Conservation (phyloP, 2,329 filamentous ascomycete species). For the Fusarium pseudonygamai region DNA sequence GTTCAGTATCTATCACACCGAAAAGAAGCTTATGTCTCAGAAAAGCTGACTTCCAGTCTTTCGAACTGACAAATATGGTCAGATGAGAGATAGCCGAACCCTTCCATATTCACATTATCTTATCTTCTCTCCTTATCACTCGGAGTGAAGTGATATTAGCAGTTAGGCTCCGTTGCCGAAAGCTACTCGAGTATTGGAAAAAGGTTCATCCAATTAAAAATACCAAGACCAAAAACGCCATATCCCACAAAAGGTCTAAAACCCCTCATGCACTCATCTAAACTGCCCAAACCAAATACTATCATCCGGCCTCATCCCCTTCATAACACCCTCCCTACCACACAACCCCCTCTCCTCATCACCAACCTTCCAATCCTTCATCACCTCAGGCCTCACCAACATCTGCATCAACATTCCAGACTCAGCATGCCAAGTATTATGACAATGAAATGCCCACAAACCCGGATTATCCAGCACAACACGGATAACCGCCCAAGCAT, state of each 20-base stretch:
- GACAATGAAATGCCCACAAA: constrained; percentile 67
- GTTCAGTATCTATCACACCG: not conserved
- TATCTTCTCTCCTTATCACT: rapidly evolving
- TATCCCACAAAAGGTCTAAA: not conserved
- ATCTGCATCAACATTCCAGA: constrained; percentile 70
- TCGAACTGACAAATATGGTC: rapidly evolving
- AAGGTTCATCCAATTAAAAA: rapidly evolving
- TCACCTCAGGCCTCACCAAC: constrained; percentile 45
- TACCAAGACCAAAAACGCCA: not conserved
- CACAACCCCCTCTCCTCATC: constrained; percentile 44
- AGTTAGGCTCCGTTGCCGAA: rapidly evolving
- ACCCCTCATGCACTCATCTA: not conserved
- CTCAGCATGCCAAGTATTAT: constrained; percentile 67
- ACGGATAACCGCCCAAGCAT: constrained; percentile 64
- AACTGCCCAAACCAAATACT: constrained; percentile 51
- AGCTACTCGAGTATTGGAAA: not conserved
- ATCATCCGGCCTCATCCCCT: constrained; percentile 49
- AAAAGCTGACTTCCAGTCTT: not conserved
- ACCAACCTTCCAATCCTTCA: constrained; percentile 40
- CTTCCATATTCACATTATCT: rapidly evolving
- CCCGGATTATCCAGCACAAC: constrained; percentile 67
- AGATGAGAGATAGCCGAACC: rapidly evolving
- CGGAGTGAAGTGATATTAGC: rapidly evolving
- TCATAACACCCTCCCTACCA: constrained; percentile 40
- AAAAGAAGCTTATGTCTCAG: too few species aligned